A percentile compares a stretch with the other conserved stretches of the same genome.
These are phyloP conservation scores for Penicillium tannophilum DNA, from an alignment of 495 filamentous ascomycete species.

Conservation along the genomic window DNA sequence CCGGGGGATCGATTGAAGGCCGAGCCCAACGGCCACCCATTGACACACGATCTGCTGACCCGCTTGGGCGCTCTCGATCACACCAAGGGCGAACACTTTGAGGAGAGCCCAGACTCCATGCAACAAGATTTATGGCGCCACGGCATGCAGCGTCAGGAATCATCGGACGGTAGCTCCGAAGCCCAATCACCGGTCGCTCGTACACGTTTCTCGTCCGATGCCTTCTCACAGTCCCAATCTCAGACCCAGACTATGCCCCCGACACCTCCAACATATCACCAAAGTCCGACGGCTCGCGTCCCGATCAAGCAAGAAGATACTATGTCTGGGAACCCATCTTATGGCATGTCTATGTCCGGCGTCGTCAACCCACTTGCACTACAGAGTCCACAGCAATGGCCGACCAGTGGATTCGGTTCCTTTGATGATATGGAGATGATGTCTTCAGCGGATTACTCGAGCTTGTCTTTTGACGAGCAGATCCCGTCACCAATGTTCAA, in stretches of 20 bases:
- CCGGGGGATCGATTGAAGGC: constrained; percentile 53
- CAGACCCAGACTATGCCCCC: constrained; percentile 24
- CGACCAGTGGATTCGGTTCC: constrained; percentile 32
- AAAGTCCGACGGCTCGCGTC: constrained; percentile 32
- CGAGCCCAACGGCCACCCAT: constrained; percentile 58
- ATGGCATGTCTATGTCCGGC: constrained; percentile 35
- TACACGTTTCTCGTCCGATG: constrained; percentile 39
- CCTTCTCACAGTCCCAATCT: constrained; percentile 29
- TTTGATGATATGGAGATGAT: constrained; percentile 51
- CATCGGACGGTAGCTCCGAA: constrained; percentile 54
- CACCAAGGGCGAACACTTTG: constrained; percentile 56
- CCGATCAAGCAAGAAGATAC: constrained; percentile 38
- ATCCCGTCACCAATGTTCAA: constrained; percentile 44
- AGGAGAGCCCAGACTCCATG: constrained; percentile 57
- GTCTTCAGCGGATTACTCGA: constrained; percentile 35
- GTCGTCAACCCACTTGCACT: constrained; percentile 46
- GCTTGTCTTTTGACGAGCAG: constrained; percentile 40
- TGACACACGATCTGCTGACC: constrained; percentile 67
- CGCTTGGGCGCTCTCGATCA: constrained; percentile 57
- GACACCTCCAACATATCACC: constrained; percentile 37
- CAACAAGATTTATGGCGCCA: constrained; percentile 57
- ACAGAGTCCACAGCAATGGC: constrained; percentile 35
- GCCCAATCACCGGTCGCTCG: constrained; percentile 46
- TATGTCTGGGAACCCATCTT: constrained; percentile 22
- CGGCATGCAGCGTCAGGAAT: constrained; percentile 55